These are phyloP conservation scores for Solanum hybrid DNA, from an alignment of 305 asterid genomes.

Conservation along the genomic window DNA sequence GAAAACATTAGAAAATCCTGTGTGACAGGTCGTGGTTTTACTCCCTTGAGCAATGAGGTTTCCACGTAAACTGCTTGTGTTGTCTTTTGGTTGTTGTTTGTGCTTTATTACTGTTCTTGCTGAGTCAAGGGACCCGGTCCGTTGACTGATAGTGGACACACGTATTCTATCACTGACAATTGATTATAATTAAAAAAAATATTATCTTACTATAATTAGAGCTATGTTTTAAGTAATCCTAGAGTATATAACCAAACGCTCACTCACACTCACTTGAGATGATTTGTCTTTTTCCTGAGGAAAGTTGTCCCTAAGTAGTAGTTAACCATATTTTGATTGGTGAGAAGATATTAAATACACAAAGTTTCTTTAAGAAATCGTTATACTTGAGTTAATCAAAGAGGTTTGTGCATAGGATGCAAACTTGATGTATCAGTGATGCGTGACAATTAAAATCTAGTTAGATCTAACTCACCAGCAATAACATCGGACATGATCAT, in stretches of 20 bases:
- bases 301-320: background rate
- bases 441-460: background rate
- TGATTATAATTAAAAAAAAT: too few species aligned
- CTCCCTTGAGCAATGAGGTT: background rate
- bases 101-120: background rate
- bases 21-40: too few species aligned
- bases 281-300: background rate
- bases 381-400: background rate
- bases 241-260: background rate
- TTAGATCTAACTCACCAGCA: background rate
- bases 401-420: background rate
- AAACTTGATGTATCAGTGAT: background rate
- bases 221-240: background rate
- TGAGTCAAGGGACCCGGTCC: background rate
- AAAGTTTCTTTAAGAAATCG: background rate
- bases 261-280: background rate
- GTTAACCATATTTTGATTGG: background rate
- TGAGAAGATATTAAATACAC: background rate
- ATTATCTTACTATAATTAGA: background rate
- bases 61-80: background rate
- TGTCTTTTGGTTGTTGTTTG: background rate
- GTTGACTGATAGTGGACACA: background rate
- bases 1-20: too few species aligned
- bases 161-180: background rate
- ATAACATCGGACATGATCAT: background rate